A percentile compares a stretch with the other conserved stretches of the same genome.
Conservation (phyloP, 2,329 filamentous ascomycete species). For the Fonsecaea multimorphosa region DNA sequence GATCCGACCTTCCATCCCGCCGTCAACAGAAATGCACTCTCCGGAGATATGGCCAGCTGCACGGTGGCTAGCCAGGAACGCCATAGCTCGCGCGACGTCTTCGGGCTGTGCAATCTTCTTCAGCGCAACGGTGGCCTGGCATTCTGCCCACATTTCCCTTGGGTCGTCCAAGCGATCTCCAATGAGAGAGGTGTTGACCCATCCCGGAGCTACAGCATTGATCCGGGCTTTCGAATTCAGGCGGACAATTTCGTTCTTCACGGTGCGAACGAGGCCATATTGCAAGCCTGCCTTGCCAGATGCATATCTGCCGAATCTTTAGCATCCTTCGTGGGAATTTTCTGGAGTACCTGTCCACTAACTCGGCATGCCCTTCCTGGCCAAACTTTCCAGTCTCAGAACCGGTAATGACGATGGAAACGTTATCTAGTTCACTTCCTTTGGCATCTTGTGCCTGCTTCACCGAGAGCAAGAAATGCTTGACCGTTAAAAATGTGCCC, state of each 20-base stretch:
- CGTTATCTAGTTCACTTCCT: constrained; percentile 54
- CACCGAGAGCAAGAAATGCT: constrained; percentile 59
- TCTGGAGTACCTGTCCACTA: constrained; percentile 4
- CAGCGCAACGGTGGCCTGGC: constrained; percentile 57
- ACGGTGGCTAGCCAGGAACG: constrained; percentile 58
- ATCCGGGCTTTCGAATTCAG: constrained; percentile 59
- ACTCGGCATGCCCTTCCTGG: constrained; percentile 57
- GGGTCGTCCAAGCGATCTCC: constrained; percentile 58
- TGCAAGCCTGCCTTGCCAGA: constrained; percentile 59
- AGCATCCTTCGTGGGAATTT: neutral
- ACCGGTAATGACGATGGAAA: constrained; percentile 61
- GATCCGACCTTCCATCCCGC: constrained; percentile 58
- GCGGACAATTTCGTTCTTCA: constrained; percentile 62
- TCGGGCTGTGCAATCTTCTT: constrained; percentile 56
- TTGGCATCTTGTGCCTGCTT: constrained; percentile 48
- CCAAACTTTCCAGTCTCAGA: constrained; percentile 60
- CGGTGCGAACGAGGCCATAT: constrained; percentile 59
- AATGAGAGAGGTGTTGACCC: constrained; percentile 56
- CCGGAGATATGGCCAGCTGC: constrained; percentile 63
- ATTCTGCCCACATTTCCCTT: constrained; percentile 57
- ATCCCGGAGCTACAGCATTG: constrained; percentile 59
- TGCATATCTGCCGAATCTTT: constrained; percentile 47
- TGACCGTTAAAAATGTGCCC: constrained; percentile 62
- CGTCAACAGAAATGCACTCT: constrained; percentile 59
- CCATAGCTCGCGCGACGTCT: constrained; percentile 57